These are phyloP conservation scores for Pholiota microspora DNA, from an alignment of 768 basidiomycete species.

Conservation along the genomic window DNA sequence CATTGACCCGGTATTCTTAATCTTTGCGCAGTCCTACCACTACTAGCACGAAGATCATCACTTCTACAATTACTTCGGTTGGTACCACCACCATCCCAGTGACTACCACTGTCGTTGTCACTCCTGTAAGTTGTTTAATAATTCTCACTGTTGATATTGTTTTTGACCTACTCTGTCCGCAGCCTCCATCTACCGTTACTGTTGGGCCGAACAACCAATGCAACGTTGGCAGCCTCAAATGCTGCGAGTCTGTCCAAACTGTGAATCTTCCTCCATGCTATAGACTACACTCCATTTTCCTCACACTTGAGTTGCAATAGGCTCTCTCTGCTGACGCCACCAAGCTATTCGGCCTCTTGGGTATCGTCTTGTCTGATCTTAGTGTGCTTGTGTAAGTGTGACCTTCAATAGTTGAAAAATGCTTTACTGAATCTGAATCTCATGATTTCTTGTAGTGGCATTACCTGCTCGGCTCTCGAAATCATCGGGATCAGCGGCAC, in stretches of 20 bases:
- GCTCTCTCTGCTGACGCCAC: constrained; percentile 1
- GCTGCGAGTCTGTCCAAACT: constrained; percentile 22
- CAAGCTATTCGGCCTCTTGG: constrained; percentile 24
- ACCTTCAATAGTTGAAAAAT: too few relatives aligned
- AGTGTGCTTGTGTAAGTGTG: constrained; percentile 4
- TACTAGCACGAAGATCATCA: neutral
- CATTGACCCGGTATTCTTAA: too few relatives aligned
- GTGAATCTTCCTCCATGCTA: too few relatives aligned
- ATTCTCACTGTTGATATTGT: neutral
- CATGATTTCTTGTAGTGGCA: neutral
- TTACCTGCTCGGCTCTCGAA: constrained; percentile 26
- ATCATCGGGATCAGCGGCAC: constrained; percentile 22
- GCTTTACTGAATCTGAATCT: neutral
- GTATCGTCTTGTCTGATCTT: constrained; percentile 8
- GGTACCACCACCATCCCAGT: neutral
- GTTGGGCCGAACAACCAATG: constrained; percentile 15
- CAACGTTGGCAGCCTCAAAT: constrained; percentile 26
- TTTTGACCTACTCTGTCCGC: neutral
- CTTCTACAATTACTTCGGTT: neutral
- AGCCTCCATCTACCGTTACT: constrained; percentile 4
- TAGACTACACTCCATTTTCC: too few relatives aligned
- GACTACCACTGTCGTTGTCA: constrained; percentile 3
- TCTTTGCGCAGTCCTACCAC: too few relatives aligned
- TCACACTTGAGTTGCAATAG: too few relatives aligned
- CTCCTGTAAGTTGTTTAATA: neutral